phyloP scores from a whole-genome alignment of 495 filamentous ascomycete species.

The Aspergillus sparsus region DNA sequence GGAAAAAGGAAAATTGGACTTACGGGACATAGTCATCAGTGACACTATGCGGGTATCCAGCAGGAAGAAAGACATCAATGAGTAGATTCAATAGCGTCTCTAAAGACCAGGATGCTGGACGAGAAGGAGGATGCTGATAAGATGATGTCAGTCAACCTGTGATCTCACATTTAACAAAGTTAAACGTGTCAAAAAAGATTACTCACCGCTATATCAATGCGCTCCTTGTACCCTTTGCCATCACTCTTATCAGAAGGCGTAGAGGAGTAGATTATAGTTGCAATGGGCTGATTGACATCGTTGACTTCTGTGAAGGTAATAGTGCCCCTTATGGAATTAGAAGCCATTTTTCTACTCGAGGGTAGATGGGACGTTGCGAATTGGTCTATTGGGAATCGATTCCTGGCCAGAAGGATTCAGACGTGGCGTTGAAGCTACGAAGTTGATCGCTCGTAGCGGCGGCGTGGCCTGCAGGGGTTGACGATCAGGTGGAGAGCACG shows the following conservation, averaged over 20 bases:
- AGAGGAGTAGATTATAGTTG: constrained; percentile 42
- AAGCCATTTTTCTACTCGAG: constrained; percentile 22
- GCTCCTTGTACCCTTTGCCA: constrained; percentile 15
- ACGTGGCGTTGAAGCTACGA: constrained; percentile 4
- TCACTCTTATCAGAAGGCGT: constrained; percentile 2
- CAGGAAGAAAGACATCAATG: constrained; percentile 74
- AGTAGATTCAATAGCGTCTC: constrained; percentile 33
- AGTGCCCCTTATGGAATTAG: constrained; percentile 2
- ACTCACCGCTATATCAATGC: constrained; percentile 43
- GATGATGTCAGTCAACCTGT: constrained; percentile 9
- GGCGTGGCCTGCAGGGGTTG: constrained; percentile 10
- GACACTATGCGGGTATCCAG: constrained; percentile 89
- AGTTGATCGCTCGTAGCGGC: background rate
- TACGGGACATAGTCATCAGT: constrained; percentile 84
- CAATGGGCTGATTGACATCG: constrained; percentile 37
- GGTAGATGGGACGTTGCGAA: background rate
- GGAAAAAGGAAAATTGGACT: constrained; percentile 37
- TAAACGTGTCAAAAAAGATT: background rate
- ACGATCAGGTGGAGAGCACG: constrained; percentile 16
- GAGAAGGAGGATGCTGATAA: constrained; percentile 19
- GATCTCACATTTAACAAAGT: background rate
- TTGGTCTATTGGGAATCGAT: background rate
- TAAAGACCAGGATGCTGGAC: constrained; percentile 35
- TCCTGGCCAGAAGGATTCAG: background rate
- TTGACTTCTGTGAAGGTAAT: constrained; percentile 43